Percentiles rank a stretch among this genome's conserved stretches.
phyloP scores from a whole-genome alignment of 768 basidiomycete genomes.

The Mycena filopes region DNA sequence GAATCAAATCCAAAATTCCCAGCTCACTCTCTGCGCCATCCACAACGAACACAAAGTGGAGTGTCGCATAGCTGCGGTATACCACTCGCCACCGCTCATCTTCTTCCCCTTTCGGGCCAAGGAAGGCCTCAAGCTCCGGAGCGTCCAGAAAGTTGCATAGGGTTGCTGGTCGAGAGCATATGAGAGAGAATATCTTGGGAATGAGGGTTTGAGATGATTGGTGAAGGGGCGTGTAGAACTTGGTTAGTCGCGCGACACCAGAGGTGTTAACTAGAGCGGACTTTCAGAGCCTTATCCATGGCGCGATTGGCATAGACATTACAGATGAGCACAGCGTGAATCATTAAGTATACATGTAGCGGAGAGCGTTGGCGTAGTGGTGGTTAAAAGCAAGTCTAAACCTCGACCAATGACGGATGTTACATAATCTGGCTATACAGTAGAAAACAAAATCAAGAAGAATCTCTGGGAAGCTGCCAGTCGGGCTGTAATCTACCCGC shows the following conservation, averaged over 20 bases:
- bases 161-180: conserved; percentile 81
- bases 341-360: conserved; percentile 53
- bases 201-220: conserved; percentile 76
- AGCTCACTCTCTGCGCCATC: conserved; percentile 97
- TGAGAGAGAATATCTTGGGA: conserved; percentile 90
- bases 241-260: conserved; percentile 84
- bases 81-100: conserved; percentile 86
- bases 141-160: conserved; percentile 98
- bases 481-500: conserved; percentile 85
- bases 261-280: conserved; percentile 85
- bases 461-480: conserved; percentile 79
- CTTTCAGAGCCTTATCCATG: conserved; percentile 30
- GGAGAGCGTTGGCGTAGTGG: too few species aligned
- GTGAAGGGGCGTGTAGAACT: conserved; percentile 88
- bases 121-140: conserved; percentile 82
- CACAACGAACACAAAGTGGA: conserved; percentile 97
- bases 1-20: conserved; percentile 95
- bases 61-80: conserved; percentile 94
- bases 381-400: too few species aligned
- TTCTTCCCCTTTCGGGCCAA: conserved; percentile 63
- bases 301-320: conserved; percentile 42
- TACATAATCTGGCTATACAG: too few species aligned
- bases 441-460: neutral
- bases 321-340: conserved; percentile 90
- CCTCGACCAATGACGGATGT: too few species aligned